These are phyloP conservation scores for Punica granatum DNA, from an alignment of 345 rosid genomes.

Conservation along the genomic window DNA sequence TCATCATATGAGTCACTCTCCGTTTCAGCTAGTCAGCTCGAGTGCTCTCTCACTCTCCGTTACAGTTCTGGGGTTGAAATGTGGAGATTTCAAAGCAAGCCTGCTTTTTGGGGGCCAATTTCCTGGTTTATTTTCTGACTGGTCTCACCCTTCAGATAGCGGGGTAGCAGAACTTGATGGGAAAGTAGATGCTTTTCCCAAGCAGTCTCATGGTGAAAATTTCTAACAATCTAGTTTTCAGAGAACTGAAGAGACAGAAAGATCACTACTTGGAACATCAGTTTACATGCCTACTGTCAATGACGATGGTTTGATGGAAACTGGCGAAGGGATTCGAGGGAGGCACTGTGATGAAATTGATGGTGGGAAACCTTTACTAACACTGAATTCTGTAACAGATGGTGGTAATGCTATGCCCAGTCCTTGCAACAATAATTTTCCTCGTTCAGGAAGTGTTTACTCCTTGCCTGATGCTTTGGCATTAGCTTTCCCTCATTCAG, in stretches of 20 bases:
- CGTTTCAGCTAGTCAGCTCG: neutral
- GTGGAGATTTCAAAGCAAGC: constrained; percentile 11
- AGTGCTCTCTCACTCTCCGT: too few relatives aligned
- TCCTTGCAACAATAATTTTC: constrained; percentile 7
- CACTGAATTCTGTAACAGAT: constrained; percentile 17
- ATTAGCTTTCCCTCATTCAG: constrained; percentile 27
- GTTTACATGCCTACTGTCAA: constrained; percentile 16
- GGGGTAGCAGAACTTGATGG: constrained; percentile 33
- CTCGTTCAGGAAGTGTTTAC: constrained; percentile 21
- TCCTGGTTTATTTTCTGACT: constrained; percentile 18
- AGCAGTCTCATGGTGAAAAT: constrained; percentile 23
- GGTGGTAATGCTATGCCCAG: too few relatives aligned
- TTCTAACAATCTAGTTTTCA: constrained; percentile 24
- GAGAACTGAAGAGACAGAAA: constrained; percentile 14
- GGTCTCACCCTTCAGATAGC: constrained; percentile 29
- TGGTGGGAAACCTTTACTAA: constrained; percentile 11
- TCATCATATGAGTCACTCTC: neutral
- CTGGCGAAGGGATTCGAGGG: constrained; percentile 10
- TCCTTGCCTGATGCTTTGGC: constrained; percentile 16
- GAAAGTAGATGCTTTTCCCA: constrained; percentile 27
- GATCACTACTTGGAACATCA: constrained; percentile 19
- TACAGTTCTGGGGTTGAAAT: constrained; percentile 14
- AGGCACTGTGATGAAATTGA: constrained; percentile 12
- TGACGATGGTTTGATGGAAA: constrained; percentile 14
- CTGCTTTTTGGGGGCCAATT: constrained; percentile 12